Evolutionary conservation across 805 yeast species (phyloP).

Genomic region (Kurtzmaniella fragi): DNA sequence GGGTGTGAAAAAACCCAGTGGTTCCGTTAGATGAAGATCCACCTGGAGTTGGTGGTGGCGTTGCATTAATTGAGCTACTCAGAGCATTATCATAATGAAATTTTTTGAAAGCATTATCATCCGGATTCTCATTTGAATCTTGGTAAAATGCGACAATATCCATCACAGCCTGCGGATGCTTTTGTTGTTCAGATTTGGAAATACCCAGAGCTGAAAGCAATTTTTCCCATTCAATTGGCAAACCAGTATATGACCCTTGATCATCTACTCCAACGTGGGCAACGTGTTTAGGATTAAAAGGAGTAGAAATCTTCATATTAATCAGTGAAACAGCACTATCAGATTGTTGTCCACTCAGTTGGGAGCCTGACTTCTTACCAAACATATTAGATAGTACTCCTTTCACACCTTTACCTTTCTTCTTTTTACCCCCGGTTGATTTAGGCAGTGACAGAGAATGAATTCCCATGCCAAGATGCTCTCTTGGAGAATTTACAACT

Average conservation of each 20-base stretch:
- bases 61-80: slow-evolving; percentile 4
- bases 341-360: slow-evolving; percentile 8
- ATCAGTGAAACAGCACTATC: slow-evolving; percentile 10
- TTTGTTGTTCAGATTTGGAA: slow-evolving; percentile 79
- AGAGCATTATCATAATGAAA: slow-evolving; percentile 25
- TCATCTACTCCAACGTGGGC: slow-evolving; percentile 92
- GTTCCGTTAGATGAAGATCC: slow-evolving; percentile 29
- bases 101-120: slow-evolving; percentile 40
- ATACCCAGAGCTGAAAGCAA: slow-evolving; percentile 82
- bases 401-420: slow-evolving; percentile 48
- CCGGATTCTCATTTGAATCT: slow-evolving; percentile 43
- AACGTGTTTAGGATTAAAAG: slow-evolving; percentile 84
- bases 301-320: slow-evolving; percentile 73
- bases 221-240: slow-evolving; percentile 91
- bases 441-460: slow-evolving; percentile 13
- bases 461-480: slow-evolving; percentile 16
- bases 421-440: slow-evolving; percentile 11
- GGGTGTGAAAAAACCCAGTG: slow-evolving; percentile 4
- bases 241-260: slow-evolving; percentile 84
- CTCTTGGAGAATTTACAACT: slow-evolving; percentile 19
- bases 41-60: slow-evolving; percentile 25
- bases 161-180: slow-evolving; percentile 91
- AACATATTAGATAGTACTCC: slow-evolving; percentile 56
- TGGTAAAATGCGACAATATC: slow-evolving; percentile 86
- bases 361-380: slow-evolving; percentile 22